Evolutionary conservation across 768 basidiomycete genomes (phyloP), one percentile per base, ranked within the genome.

Genomic region (Gyrodon lividus): DNA sequence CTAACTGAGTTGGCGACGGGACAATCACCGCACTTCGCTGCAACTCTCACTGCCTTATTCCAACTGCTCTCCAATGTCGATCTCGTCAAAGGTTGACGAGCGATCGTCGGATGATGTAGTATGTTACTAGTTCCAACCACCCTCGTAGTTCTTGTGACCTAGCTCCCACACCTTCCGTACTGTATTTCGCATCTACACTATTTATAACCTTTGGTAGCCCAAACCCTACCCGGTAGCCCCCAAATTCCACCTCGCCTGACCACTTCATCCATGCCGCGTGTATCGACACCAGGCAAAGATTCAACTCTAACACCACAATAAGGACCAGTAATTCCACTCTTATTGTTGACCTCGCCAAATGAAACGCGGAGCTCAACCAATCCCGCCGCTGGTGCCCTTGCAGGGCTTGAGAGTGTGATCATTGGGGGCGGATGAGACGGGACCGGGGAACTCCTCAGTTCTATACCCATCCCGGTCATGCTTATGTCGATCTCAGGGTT

Each of bases 211-310:
- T 34, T 58, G 31, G 43, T 56, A 26, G 48, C 45, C 79, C 79
- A 92, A 28, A 89, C 73, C 51, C 83, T 76, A 17, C 88, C 89
- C 35, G 86, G 74, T 47, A 92, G 62, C 4, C 87, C 82, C 49
- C 89, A 75, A 8, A 78, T 70, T 6, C 89, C 89, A 4, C 89
- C 89, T 14, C 90, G 75, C 42, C 90, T 75, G 55, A 82, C 80
- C 33, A 82, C 74, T 62, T 92, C 88, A 58, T 89, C 88, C 61
- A 91, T 68, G 20, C 72, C 72, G 31, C 80, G 77, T 8, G 70
- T 64, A 49, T 81, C 77, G 42, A 83, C 51, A 50, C 82, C 83
- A 28, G 70, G 66, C 2, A 54, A 48, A 16, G 59, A 54, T 46
- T 65, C 63, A 23, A 66, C 53, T 35, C 50, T 58, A 22, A 72